These are phyloP conservation scores for Nectriaceae sp. DNA, from an alignment of 2,329 filamentous ascomycete species.

Conservation along the genomic window DNA sequence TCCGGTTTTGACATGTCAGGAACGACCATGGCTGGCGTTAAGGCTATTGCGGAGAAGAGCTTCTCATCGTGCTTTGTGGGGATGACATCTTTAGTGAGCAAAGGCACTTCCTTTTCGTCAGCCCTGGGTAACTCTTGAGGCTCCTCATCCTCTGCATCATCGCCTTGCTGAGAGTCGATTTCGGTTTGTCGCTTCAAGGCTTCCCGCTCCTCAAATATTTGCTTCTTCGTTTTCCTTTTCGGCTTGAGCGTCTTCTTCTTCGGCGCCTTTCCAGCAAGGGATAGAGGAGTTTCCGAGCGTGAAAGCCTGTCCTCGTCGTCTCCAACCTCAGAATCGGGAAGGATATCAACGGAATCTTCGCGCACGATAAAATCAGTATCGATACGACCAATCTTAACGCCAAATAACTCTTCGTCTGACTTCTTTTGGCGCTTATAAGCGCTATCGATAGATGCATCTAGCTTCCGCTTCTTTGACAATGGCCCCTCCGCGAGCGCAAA, in stretches of 20 bases:
- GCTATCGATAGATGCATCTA: conserved; percentile 65
- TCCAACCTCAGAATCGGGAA: conserved; percentile 48
- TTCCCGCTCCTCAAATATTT: conserved; percentile 69
- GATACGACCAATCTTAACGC: conserved; percentile 57
- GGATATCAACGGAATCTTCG: conserved; percentile 51
- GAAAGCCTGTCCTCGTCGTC: conserved; percentile 46
- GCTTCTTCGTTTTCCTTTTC: conserved; percentile 80
- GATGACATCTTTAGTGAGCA: conserved; percentile 32
- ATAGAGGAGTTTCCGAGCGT: conserved; percentile 49
- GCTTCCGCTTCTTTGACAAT: conserved; percentile 70
- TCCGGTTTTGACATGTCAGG: conserved; percentile 48
- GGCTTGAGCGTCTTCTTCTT: conserved; percentile 58
- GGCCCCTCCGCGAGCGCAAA: conserved; percentile 62
- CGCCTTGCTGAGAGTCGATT: conserved; percentile 38
- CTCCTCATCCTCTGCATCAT: conserved; percentile 45
- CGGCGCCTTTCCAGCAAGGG: conserved; percentile 47
- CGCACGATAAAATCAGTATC: conserved; percentile 50
- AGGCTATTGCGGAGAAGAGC: conserved; percentile 51
- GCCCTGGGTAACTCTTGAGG: conserved; percentile 15
- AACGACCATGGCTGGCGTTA: conserved; percentile 46
- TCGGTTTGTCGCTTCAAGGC: conserved; percentile 59
- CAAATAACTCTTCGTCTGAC: conserved; percentile 76
- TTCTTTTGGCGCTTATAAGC: conserved; percentile 81
- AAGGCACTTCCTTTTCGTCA: conserved; percentile 24
- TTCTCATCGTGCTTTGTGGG: conserved; percentile 44